A percentile compares a stretch with the other conserved stretches of the same genome.
phyloP scores from a whole-genome alignment of 305 asterid genomes.

The Solanum hybrid region DNA sequence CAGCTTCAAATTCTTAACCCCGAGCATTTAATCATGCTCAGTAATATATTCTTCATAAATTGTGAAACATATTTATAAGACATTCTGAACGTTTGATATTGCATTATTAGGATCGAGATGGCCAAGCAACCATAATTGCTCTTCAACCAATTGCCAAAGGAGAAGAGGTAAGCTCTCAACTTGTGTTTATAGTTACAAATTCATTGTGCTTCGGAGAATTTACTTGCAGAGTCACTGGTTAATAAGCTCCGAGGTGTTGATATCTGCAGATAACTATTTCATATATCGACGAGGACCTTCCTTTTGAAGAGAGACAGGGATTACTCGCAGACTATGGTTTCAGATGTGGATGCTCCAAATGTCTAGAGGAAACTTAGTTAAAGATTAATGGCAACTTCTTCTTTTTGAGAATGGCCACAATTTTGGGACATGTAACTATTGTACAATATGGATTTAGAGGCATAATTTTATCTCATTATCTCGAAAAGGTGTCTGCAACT shows the following conservation, averaged over 20 bases:
- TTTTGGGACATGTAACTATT: neutral
- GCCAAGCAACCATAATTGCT: slow-evolving; percentile 69
- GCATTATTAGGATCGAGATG: slow-evolving; percentile 66
- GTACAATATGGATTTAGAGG: neutral
- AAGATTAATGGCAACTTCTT: neutral
- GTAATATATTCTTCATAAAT: neutral
- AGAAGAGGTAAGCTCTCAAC: slow-evolving; percentile 50
- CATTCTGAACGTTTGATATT: slow-evolving; percentile 1
- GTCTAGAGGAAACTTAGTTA: slow-evolving; percentile 37
- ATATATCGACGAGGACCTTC: slow-evolving; percentile 78
- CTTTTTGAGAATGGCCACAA: neutral
- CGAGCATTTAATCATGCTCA: neutral
- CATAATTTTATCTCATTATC: neutral
- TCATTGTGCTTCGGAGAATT: neutral
- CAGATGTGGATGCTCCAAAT: slow-evolving; percentile 62
- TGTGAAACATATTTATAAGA: neutral
- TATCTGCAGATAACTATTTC: slow-evolving; percentile 72
- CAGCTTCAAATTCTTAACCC: neutral
- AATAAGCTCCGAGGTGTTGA: neutral
- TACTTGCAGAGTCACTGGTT: neutral
- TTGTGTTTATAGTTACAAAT: neutral
- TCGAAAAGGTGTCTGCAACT: neutral
- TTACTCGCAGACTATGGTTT: slow-evolving; percentile 80
- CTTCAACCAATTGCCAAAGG: slow-evolving; percentile 52
- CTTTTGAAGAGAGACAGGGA: slow-evolving; percentile 63